A percentile compares a stretch with the other conserved stretches of the same genome.
These are phyloP conservation scores for Boletus huronensis DNA, from an alignment of 768 basidiomycete genomes.

Conservation along the genomic window DNA sequence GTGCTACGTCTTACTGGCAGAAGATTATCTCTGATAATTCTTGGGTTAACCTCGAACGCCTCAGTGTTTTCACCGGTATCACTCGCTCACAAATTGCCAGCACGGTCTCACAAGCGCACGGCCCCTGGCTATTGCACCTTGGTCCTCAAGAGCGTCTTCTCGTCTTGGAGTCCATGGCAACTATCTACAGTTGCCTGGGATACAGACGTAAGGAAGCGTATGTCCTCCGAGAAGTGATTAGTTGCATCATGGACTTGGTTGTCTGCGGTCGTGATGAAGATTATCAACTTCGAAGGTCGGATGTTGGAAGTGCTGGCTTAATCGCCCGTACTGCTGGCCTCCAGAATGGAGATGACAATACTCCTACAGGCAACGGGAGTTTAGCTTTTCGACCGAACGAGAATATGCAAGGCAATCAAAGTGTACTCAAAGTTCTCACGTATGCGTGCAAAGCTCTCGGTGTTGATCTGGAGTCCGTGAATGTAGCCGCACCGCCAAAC, in stretches of 20 bases:
- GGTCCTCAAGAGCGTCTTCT: constrained; percentile 71
- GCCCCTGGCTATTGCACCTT: constrained; percentile 83
- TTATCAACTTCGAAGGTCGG: constrained; percentile 42
- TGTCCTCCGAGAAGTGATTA: constrained; percentile 80
- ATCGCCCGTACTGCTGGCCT: constrained; percentile 46
- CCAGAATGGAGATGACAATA: constrained; percentile 25
- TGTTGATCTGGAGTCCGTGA: constrained; percentile 72
- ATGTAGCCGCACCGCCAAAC: constrained; percentile 37
- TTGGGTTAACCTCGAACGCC: constrained; percentile 56
- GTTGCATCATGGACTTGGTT: constrained; percentile 78
- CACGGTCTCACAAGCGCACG: constrained; percentile 70
- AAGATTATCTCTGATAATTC: constrained; percentile 51
- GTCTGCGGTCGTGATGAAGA: constrained; percentile 82
- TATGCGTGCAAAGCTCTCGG: constrained; percentile 79
- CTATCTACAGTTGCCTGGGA: constrained; percentile 76
- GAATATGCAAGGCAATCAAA: constrained; percentile 75
- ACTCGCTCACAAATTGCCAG: constrained; percentile 63
- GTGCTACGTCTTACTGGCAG: constrained; percentile 54
- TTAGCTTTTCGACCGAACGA: constrained; percentile 75
- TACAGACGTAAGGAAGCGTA: constrained; percentile 88
- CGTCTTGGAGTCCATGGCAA: constrained; percentile 66
- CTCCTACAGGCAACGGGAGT: constrained; percentile 39
- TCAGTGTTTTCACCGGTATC: constrained; percentile 67
- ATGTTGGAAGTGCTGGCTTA: constrained; percentile 38
- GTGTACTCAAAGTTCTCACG: constrained; percentile 70